Evolutionary conservation across 2,329 filamentous ascomycete genomes (phyloP), one percentile per base, ranked within the genome.

Genomic region (Dactylellina sp.): DNA sequence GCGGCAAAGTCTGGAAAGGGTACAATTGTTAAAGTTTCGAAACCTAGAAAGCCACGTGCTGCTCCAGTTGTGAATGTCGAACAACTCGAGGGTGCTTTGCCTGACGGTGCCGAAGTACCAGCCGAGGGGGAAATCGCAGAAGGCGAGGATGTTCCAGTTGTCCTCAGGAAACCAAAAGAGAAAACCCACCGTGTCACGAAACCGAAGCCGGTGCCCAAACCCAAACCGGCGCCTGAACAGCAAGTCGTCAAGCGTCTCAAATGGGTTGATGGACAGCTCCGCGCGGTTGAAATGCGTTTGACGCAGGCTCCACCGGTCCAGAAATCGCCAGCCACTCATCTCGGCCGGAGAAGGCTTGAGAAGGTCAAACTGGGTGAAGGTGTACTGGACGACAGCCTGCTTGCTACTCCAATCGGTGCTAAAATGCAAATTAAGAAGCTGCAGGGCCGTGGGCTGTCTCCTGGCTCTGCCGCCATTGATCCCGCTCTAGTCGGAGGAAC

Each of bases 1-100:
- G 37, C 76, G 2, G 76, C 68, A 37, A 76, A 76, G 44, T 59
- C 59, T 9, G 60, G 60, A 50, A 72, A 65, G 46, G 68, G 52
- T 24, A 62, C 66, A 5, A 25, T 18, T 7, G 66, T 42, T 4
- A 72, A 72, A 25, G 55, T 39, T 40, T 55, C 60, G 0, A 72
- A 72, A 22, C 68, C 60, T 4, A 57, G 68, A 65, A 72, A 72
- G 60, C 60, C 56, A 14, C 68, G 68, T 42, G 46, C 68, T 47
- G 39, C 68, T 46, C 22, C 49, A 3, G 39, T 52, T 49, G 52
- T 35, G 1, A 60, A 60, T 20, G 68, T 35, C 12, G 66, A 71
- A 12, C 35, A 44, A 44, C 39, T 53, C 9, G 28, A 64, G 20
- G 68, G 44, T 11, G 9, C 20, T 18, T 47, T 64, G 47, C 60